phyloP scores from a whole-genome alignment of 2,329 filamentous ascomycete species.

The Neopestalotiopsis sp. region DNA sequence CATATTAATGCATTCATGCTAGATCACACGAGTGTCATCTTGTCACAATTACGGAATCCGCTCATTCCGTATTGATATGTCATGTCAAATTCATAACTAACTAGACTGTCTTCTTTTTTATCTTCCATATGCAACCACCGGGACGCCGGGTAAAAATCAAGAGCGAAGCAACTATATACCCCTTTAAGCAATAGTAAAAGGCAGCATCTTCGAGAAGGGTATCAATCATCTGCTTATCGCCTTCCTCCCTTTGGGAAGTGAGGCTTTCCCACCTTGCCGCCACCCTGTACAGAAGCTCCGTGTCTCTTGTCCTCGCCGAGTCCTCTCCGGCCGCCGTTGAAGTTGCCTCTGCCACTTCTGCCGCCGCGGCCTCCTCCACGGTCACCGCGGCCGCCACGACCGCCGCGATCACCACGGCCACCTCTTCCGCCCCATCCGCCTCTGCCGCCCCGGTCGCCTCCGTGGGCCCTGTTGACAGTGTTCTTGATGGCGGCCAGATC shows the following conservation, averaged over 20 bases:
- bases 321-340: conserved; percentile 51
- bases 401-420: background rate
- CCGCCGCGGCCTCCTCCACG: conserved; percentile 39
- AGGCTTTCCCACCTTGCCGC: conserved; percentile 46
- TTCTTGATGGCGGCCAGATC: conserved; percentile 56
- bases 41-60: background rate
- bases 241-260: conserved; percentile 32
- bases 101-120: conserved; percentile 9
- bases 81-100: conserved; percentile 8
- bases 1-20: background rate
- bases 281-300: conserved; percentile 40
- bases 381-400: conserved; percentile 30
- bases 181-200: background rate
- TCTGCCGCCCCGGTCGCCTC: conserved; percentile 28
- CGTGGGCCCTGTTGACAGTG: conserved; percentile 42
- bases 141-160: conserved; percentile 8
- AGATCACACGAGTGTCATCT: background rate
- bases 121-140: background rate
- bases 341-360: conserved; percentile 50
- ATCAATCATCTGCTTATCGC: conserved; percentile 30
- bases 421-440: conserved; percentile 22
- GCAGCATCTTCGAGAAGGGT: conserved; percentile 20
- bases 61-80: background rate
- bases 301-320: conserved; percentile 56
- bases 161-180: background rate